Conservation (phyloP, 768 basidiomycete species). For the Xerocomellus intermedius region DNA sequence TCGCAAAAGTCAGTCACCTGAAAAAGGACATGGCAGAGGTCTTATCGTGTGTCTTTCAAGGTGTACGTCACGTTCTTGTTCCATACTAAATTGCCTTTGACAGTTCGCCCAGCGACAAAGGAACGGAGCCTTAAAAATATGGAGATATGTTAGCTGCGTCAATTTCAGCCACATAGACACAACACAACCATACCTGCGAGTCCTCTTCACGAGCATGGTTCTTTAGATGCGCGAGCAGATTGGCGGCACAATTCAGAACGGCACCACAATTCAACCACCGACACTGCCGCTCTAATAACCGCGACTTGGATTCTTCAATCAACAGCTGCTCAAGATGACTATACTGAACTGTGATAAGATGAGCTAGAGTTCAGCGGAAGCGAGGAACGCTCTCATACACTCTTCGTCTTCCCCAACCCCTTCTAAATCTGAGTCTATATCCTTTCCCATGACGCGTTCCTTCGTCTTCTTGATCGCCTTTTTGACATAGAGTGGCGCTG, state of each 20-base stretch:
- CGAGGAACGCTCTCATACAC: slow-evolving; percentile 30
- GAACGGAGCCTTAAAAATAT: slow-evolving; percentile 34
- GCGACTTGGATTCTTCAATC: slow-evolving; percentile 46
- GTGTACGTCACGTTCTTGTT: slow-evolving; percentile 44
- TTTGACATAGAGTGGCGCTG: slow-evolving; percentile 22
- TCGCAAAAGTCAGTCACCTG: slow-evolving; percentile 40
- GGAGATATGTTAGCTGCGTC: slow-evolving; percentile 6
- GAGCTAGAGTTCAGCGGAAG: slow-evolving; percentile 25
- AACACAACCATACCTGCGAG: slow-evolving; percentile 25
- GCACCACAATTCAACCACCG: slow-evolving; percentile 59
- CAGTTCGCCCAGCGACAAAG: slow-evolving; percentile 60
- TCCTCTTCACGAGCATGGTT: slow-evolving; percentile 34
- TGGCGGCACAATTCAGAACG: slow-evolving; percentile 51
- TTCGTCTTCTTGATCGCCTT: slow-evolving; percentile 20
- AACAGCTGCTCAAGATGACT: slow-evolving; percentile 40
- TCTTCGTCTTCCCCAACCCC: slow-evolving; percentile 24
- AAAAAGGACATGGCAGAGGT: slow-evolving; percentile 30
- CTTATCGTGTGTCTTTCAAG: slow-evolving; percentile 46
- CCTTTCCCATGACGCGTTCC: slow-evolving; percentile 11
- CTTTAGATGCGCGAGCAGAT: slow-evolving; percentile 50
- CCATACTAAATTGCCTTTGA: slow-evolving; percentile 39
- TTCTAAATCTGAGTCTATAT: slow-evolving; percentile 18
- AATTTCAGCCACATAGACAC: neutral
- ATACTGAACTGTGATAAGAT: slow-evolving; percentile 39
- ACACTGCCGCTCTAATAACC: slow-evolving; percentile 49